phyloP scores from a whole-genome alignment of 352 stramenopile species.

The Discostella stelligera region DNA sequence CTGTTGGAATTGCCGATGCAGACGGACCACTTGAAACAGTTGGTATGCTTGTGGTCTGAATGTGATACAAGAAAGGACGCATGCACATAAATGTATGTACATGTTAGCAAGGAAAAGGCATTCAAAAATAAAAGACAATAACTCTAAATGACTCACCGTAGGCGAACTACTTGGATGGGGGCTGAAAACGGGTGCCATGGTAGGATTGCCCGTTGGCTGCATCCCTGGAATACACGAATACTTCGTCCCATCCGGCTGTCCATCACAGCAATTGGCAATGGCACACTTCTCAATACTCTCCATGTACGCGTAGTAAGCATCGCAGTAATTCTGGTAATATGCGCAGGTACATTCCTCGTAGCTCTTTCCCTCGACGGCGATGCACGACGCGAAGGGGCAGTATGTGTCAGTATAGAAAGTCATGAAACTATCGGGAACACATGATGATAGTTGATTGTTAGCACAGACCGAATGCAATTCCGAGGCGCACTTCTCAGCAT shows the following conservation, averaged over 20 bases:
- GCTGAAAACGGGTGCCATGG: conserved; percentile 13
- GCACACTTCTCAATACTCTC: conserved; percentile 33
- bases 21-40: conserved; percentile 22
- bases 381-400: conserved; percentile 40
- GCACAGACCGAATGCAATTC: conserved; percentile 33
- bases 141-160: conserved; percentile 18
- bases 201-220: conserved; percentile 29
- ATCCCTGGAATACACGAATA: conserved; percentile 32
- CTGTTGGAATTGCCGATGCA: conserved; percentile 4
- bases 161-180: conserved; percentile 7
- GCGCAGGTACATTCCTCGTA: conserved; percentile 38
- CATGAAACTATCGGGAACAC: conserved; percentile 19
- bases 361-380: conserved; percentile 13
- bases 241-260: conserved; percentile 13
- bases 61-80: not conserved
- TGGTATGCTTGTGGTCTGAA: conserved; percentile 2
- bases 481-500: conserved; percentile 21
- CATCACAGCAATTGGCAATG: conserved; percentile 34
- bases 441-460: conserved; percentile 13
- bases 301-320: conserved; percentile 33
- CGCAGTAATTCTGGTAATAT: conserved; percentile 41
- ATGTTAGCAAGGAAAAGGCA: too few species aligned
- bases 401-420: conserved; percentile 39
- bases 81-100: not conserved
- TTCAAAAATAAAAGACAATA: conserved; percentile 4